A percentile compares a stretch with the other conserved stretches of the same genome.
These are phyloP conservation scores for Thermochaetoides dissita DNA, from an alignment of 2,329 filamentous ascomycete species.

Conservation along the genomic window DNA sequence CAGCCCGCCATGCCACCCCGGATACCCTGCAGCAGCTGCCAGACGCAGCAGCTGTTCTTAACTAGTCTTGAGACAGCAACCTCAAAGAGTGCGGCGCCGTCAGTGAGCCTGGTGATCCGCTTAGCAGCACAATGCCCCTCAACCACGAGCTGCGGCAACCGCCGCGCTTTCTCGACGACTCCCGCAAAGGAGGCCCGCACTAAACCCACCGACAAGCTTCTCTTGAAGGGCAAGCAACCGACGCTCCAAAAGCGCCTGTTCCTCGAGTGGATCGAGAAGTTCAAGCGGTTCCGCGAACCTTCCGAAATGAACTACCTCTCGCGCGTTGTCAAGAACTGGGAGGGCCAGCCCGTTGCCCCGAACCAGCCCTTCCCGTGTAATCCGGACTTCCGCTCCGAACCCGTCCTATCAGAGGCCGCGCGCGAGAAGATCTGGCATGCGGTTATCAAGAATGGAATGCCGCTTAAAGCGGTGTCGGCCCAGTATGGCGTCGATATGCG, in stretches of 20 bases:
- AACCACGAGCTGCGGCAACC: no score
- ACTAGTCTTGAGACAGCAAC: conserved; percentile 6
- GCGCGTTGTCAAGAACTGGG: conserved; percentile 9
- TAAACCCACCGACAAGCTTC: no score
- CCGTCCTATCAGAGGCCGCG: conserved; percentile 59
- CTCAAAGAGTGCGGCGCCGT: no score
- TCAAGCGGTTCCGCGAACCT: conserved; percentile 7
- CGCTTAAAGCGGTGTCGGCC: conserved; percentile 63
- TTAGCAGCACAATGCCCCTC: neutral
- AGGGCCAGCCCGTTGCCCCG: conserved; percentile 3
- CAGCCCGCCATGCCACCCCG: conserved; percentile 14
- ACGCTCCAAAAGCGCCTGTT: conserved; percentile 27
- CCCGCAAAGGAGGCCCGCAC: neutral
- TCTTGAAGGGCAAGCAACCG: no score
- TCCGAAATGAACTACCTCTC: conserved; percentile 22
- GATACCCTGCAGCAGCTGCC: conserved; percentile 12
- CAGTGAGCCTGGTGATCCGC: neutral
- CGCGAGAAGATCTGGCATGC: conserved; percentile 60
- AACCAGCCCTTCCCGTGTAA: conserved; percentile 63
- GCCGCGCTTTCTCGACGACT: neutral
- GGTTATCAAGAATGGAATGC: conserved; percentile 50
- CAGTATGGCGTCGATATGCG: conserved; percentile 68
- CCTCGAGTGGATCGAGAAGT: conserved; percentile 22
- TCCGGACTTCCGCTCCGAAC: conserved; percentile 51
- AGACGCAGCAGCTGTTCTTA: conserved; percentile 9